Base-by-base conservation (phyloP, 2,329 filamentous ascomycete genomes). In the Alternaria tenuissima region DNA sequence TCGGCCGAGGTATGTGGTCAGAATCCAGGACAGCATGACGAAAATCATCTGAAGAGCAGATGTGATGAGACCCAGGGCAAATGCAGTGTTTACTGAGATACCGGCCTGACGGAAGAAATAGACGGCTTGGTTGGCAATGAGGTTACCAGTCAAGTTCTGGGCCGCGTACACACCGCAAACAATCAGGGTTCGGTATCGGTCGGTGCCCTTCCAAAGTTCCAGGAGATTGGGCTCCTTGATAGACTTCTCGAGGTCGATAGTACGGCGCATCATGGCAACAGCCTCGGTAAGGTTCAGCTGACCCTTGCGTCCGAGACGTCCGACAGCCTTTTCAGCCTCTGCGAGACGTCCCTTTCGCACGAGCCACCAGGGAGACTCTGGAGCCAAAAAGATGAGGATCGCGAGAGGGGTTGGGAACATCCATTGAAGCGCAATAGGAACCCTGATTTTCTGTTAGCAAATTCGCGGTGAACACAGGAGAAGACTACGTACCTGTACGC, bases 21-120 rank as follows among this genome's bases (percentile, higher is more conserved):
- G 83, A 57, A 89, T 78, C 88, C 88, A 90, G 59, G 88, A 90
- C 42, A 88, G 80, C 84, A 89, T 89, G 74, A 88, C 86, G 61
- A 88, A 82, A 73, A 91, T 76, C 76, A 77, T 81, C 72, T 89
- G 86, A 2, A 90, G 86, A 49, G 83, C 85, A 0, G 88, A 89
- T 52, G 85, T 89, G 76, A 89, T 89, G 28, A 90, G 84, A 75
- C 86, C 86, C 16, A 90, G 80, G 38, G 83, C 84, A 71, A 90
- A 90, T 4, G 88, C 84, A 28, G 80, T 83, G 66, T 88, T 78
- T 4, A 73, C 76, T 1, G 60, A 59, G 66, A 90, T 84, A 55
- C 87, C 87, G 55, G 88, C 88, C 82, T 89, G 84, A 64, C 81
- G 80, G 69, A 89, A 89, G 76, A 89, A 89, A 71, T 83, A 88